Evolutionary conservation across 2,329 filamentous ascomycete species (phyloP).

Genomic region (Chaetomiaceae sp.): DNA sequence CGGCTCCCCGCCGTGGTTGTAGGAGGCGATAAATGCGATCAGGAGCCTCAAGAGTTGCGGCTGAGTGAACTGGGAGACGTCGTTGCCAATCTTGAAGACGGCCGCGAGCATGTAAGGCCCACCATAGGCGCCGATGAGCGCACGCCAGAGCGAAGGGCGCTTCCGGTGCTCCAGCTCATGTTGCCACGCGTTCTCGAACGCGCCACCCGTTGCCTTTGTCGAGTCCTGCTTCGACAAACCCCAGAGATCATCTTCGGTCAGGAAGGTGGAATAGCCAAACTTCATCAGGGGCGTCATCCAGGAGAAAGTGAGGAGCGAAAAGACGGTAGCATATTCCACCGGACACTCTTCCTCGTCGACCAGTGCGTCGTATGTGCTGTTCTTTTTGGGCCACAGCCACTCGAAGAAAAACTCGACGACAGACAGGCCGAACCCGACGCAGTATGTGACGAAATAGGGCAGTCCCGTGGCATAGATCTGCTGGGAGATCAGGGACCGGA

Average conservation of each 20-base stretch:
- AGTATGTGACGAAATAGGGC: conserved; percentile 74
- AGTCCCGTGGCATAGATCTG: conserved; percentile 61
- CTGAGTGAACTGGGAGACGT: conserved; percentile 80
- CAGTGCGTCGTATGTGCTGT: conserved; percentile 55
- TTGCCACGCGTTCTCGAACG: conserved; percentile 72
- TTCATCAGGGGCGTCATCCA: conserved; percentile 99
- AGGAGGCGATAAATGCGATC: conserved; percentile 80
- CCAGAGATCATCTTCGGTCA: conserved; percentile 96
- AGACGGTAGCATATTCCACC: conserved; percentile 87
- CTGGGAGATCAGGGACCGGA: conserved; percentile 79
- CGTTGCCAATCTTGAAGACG: conserved; percentile 84
- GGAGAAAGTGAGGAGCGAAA: conserved; percentile 87
- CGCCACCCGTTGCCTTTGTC: conserved; percentile 65
- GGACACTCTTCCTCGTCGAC: conserved; percentile 61
- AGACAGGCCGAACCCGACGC: conserved; percentile 65
- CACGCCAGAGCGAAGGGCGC: conserved; percentile 81
- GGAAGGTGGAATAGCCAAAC: conserved; percentile 82
- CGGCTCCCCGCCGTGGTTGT: conserved; percentile 52
- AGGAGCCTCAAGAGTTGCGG: conserved; percentile 83
- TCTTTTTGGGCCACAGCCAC: conserved; percentile 78
- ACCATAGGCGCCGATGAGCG: conserved; percentile 78
- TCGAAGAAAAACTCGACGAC: conserved; percentile 70
- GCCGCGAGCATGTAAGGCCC: conserved; percentile 76
- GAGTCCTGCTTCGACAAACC: conserved; percentile 76
- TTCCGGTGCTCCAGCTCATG: conserved; percentile 62